Evolutionary conservation across 805 yeast genomes (phyloP).

Genomic region (Schwanniomyces pseudopolymorphus): DNA sequence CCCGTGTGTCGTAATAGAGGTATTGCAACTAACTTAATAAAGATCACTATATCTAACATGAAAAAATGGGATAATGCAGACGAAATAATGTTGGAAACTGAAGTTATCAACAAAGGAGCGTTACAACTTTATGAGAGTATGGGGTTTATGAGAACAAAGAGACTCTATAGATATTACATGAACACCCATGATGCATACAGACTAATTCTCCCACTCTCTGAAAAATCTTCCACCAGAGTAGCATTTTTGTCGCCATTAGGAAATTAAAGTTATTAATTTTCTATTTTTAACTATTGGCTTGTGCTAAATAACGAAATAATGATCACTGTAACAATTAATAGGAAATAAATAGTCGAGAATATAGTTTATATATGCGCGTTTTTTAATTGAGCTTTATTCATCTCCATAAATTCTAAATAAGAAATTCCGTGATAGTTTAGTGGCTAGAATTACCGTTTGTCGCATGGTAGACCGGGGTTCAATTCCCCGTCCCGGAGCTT

Average conservation of each 20-base stretch:
- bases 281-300: too few relatives aligned
- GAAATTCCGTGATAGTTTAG: slow-evolving; percentile 13
- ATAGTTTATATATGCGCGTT: too few relatives aligned
- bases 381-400: too few relatives aligned
- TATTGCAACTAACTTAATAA: slow-evolving; percentile 74
- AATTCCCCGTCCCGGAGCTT: slow-evolving; percentile 14
- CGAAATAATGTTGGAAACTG: slow-evolving; percentile 92
- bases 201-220: slow-evolving; percentile 76
- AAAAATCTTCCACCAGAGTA: slow-evolving; percentile 46
- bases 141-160: slow-evolving; percentile 72
- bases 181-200: slow-evolving; percentile 93
- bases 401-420: neutral
- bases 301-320: neutral
- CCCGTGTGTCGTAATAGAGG: slow-evolving; percentile 72
- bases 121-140: slow-evolving; percentile 66
- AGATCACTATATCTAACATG: slow-evolving; percentile 63
- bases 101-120: slow-evolving; percentile 75
- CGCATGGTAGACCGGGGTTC: slow-evolving; percentile 16
- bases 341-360: neutral
- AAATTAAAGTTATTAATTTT: neutral
- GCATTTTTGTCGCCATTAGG: slow-evolving; percentile 41
- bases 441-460: slow-evolving; percentile 15
- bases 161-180: slow-evolving; percentile 83
- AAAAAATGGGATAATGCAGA: slow-evolving; percentile 62
- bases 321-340: neutral